phyloP scores from a whole-genome alignment of 2,329 filamentous ascomycete genomes.

The Sclerotinia spermophila region DNA sequence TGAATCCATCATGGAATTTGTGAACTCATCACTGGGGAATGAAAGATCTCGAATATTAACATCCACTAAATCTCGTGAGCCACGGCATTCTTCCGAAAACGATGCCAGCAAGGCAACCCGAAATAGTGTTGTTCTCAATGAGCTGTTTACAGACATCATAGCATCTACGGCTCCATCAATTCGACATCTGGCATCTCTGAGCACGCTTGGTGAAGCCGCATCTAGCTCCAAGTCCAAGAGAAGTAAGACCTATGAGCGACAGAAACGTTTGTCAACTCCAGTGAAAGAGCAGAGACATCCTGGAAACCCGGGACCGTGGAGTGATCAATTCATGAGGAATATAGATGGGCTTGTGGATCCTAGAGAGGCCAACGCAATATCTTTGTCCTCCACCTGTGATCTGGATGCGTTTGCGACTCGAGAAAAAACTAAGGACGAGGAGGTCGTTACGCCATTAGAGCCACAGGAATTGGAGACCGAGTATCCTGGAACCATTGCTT shows the following conservation, averaged over 20 bases:
- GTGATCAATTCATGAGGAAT: background rate
- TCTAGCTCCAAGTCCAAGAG: background rate
- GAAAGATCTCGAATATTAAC: background rate
- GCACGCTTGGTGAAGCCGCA: background rate
- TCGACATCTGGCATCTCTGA: slow-evolving; percentile 25
- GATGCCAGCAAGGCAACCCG: background rate
- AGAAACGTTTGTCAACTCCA: slow-evolving; percentile 13
- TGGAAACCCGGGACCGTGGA: slow-evolving; percentile 18
- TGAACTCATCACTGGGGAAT: background rate
- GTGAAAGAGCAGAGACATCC: slow-evolving; percentile 25
- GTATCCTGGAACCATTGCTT: slow-evolving; percentile 26
- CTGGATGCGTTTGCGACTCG: background rate
- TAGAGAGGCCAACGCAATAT: background rate
- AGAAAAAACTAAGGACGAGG: background rate
- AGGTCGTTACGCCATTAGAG: background rate
- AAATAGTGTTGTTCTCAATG: slow-evolving; percentile 12
- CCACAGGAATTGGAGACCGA: background rate
- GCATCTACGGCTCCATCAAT: slow-evolving; percentile 23
- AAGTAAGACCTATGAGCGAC: background rate
- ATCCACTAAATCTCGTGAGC: background rate
- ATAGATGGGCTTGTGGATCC: background rate
- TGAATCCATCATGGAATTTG: background rate
- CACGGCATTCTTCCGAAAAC: background rate
- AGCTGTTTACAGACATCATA: slow-evolving; percentile 21
- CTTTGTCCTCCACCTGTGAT: background rate